Evolutionary conservation across 2,329 filamentous ascomycete species (phyloP).

Genomic region (Sarocladium brachiariae): DNA sequence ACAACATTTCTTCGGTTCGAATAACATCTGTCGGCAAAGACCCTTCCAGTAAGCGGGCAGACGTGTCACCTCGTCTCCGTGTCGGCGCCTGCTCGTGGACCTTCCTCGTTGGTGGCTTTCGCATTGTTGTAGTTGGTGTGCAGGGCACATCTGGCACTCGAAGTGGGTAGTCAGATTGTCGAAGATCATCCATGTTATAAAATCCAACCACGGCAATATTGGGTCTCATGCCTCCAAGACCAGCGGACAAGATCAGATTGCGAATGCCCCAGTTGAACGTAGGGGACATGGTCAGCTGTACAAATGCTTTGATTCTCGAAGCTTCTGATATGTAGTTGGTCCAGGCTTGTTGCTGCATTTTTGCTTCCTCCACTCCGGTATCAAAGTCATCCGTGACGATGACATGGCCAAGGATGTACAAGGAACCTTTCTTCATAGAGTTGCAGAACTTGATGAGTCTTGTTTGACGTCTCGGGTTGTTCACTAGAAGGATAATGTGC

Average conservation of each 20-base stretch:
- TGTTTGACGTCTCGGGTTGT: slow-evolving; percentile 73
- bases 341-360: slow-evolving; percentile 75
- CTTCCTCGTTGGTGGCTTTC: slow-evolving; percentile 22
- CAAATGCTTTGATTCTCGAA: slow-evolving; percentile 81
- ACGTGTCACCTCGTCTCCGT: slow-evolving; percentile 46
- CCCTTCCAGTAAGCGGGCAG: slow-evolving; percentile 48
- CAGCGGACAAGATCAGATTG: slow-evolving; percentile 75
- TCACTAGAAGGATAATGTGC: slow-evolving; percentile 78
- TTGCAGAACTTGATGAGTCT: slow-evolving; percentile 88
- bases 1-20: slow-evolving; percentile 61
- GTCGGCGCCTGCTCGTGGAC: slow-evolving; percentile 23
- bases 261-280: slow-evolving; percentile 78
- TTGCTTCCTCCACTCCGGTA: slow-evolving; percentile 71
- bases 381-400: slow-evolving; percentile 81
- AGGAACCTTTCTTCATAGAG: slow-evolving; percentile 76
- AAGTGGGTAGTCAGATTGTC: slow-evolving; percentile 49
- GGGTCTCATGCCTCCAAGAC: slow-evolving; percentile 79
- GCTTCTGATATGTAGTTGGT: slow-evolving; percentile 77
- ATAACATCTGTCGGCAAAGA: slow-evolving; percentile 63
- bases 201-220: slow-evolving; percentile 80
- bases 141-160: slow-evolving; percentile 46
- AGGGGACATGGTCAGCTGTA: slow-evolving; percentile 79
- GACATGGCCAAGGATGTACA: slow-evolving; percentile 83
- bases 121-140: slow-evolving; percentile 28
- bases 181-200: slow-evolving; percentile 72